Base-by-base conservation (phyloP, 1,284 basidiomycete species). In the Trametes hirsuta region DNA sequence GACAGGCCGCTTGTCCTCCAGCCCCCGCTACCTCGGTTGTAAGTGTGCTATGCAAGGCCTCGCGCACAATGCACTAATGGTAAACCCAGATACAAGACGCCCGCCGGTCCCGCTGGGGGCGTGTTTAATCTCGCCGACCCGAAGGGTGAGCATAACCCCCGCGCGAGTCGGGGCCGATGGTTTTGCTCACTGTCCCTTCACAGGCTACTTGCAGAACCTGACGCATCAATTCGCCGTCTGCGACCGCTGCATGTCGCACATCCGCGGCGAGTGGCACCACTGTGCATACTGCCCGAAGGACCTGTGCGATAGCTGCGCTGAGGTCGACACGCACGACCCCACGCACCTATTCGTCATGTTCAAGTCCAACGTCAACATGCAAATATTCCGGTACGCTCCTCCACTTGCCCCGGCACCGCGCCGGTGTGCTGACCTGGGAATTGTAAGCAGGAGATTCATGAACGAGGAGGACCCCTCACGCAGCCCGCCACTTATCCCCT, bases 271-370 rank as follows among this genome's bases (percentile, higher is more conserved):
- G 64, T 97, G 94, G 94, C 90, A 90, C 74, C 84, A 91, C 65
- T 97, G 94, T 70, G 93, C 86, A 2, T 93, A 94, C 71, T 97
- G 94, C 70, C 81, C 84, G 4, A 86, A 83, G 63, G 94, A 95
- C 72, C 78, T 95, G 18, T 95, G 94, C 74, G 85, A 87, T 55
- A 81, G 82, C 36, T 95, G 94, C 63, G 89, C 94, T 71, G 79
- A 77, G 58, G 76, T 91, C 34, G 91, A 93, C 66, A 89, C 88
- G 44, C 94, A 96, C 70, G 84, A 95, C 67, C 79, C 84, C 55
- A 86, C 84, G 2, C 94, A 96, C 71, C 78, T 93, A 42, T 96
- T 95, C 74, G 79, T 94, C 34, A 90, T 93, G 9, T 91, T 96
- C 78, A 96, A 97, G 74, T 85, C 91, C 18, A 60, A 68, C 36